Conservation (phyloP, 345 rosid species). For the Eucalyptus erythrocorys region DNA sequence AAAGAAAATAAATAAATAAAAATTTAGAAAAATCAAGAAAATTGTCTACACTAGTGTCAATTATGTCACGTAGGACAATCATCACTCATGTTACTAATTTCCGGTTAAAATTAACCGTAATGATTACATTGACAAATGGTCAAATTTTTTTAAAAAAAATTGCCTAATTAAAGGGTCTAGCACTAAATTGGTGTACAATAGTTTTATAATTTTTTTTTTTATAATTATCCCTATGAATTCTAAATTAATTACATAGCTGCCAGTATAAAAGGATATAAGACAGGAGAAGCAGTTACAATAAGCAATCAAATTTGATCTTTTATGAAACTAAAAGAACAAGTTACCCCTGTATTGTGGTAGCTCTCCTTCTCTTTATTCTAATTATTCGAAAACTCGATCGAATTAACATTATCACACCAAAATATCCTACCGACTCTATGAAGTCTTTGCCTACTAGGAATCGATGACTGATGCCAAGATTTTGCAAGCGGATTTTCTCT, state of each 20-base stretch:
- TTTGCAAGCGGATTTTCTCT: not conserved
- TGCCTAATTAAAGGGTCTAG: no score
- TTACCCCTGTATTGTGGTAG: not conserved
- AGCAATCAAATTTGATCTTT: not conserved
- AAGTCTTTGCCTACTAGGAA: not conserved
- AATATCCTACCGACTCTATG: not conserved
- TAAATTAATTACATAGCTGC: not conserved
- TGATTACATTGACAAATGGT: no score
- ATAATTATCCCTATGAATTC: no score
- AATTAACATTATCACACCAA: not conserved
- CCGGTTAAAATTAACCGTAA: no score
- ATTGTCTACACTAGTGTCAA: not conserved
- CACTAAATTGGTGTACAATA: no score
- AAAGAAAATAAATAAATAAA: no score
- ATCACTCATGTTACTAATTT: accelerated
- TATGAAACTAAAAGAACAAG: not conserved
- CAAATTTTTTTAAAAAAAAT: no score
- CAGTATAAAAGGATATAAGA: not conserved
- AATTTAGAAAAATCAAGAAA: not conserved
- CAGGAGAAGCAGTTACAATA: not conserved
- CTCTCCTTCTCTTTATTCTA: not conserved
- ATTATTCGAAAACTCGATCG: not conserved
- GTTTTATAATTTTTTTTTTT: no score
- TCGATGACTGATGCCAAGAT: not conserved
- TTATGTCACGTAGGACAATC: accelerated